Percentiles rank a stretch among this genome's conserved stretches.
phyloP scores from a whole-genome alignment of 2,329 filamentous ascomycete species.

The Daldinia sp. region DNA sequence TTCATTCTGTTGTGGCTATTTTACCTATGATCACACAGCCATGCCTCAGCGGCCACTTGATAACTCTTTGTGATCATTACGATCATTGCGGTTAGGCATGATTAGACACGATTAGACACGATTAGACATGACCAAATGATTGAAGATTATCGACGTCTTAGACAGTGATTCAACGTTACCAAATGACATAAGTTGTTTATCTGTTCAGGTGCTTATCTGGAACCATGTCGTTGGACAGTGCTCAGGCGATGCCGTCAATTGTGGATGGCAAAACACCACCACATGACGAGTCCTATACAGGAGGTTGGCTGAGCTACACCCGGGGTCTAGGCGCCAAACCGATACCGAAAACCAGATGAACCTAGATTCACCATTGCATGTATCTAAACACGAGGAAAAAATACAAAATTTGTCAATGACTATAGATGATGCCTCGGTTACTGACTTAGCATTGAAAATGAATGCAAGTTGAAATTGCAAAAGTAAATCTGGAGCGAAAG shows the following conservation, averaged over 20 bases:
- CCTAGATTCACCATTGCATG: too few species aligned
- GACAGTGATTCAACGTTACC: not conserved
- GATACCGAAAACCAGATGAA: conserved; percentile 17
- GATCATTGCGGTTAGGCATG: too few species aligned
- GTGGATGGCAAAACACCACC: not conserved
- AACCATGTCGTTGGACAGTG: not conserved
- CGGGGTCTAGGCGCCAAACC: conserved; percentile 7
- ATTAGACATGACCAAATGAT: not conserved
- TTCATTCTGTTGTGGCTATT: not conserved
- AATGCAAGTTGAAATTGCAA: conserved; percentile 6
- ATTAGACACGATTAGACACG: too few species aligned
- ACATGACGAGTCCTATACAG: not conserved
- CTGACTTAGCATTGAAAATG: not conserved
- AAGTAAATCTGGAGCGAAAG: conserved; percentile 20
- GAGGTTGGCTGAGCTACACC: not conserved
- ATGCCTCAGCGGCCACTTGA: not conserved
- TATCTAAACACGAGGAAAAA: not conserved
- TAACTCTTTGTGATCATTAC: not conserved
- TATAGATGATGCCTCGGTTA: not conserved
- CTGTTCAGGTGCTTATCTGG: not conserved
- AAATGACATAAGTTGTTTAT: not conserved
- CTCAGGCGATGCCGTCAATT: not conserved
- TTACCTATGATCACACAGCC: not conserved
- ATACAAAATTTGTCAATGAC: not conserved
- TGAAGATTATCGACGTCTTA: not conserved